phyloP scores from a whole-genome alignment of 1,139 yeast species.

The Suhomyces taliae region DNA sequence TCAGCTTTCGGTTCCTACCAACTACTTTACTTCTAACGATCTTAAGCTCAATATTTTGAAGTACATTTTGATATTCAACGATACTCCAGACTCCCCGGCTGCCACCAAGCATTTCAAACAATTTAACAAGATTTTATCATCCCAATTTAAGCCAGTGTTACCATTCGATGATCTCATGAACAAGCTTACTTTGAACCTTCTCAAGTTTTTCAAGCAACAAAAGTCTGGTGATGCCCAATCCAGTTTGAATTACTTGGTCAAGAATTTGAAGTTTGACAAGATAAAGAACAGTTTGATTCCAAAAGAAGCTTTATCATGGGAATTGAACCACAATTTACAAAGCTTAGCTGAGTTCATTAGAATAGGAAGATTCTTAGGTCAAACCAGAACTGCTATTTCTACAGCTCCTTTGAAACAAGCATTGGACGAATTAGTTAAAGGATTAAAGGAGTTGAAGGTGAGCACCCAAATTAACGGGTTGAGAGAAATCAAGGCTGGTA shows the following conservation, averaged over 20 bases:
- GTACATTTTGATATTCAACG: slow-evolving; percentile 14
- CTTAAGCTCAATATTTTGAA: slow-evolving; percentile 12
- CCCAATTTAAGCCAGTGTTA: slow-evolving; percentile 5
- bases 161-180: slow-evolving; percentile 6
- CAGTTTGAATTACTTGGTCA: slow-evolving; percentile 28
- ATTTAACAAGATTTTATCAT: slow-evolving; percentile 8
- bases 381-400: slow-evolving; percentile 3
- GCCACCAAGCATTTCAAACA: slow-evolving; percentile 8
- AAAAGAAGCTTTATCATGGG: slow-evolving; percentile 18
- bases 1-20: slow-evolving; percentile 2
- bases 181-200: slow-evolving; percentile 20
- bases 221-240: slow-evolving; percentile 27
- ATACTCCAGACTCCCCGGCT: slow-evolving; percentile 5
- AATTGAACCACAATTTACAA: slow-evolving; percentile 24
- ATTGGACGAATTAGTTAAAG: slow-evolving; percentile 11
- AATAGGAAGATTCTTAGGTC: slow-evolving; percentile 13
- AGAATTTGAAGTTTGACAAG: slow-evolving; percentile 32
- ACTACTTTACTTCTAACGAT: slow-evolving; percentile 1
- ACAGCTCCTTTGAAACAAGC: slow-evolving; percentile 2
- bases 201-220: slow-evolving; percentile 24
- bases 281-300: slow-evolving; percentile 17
- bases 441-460: slow-evolving; percentile 8
- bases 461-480: slow-evolving; percentile 5
- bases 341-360: slow-evolving; percentile 29
- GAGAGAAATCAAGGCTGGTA: neutral